Conservation (phyloP, 164 flowering plant genomes). For the Paratinospora sagittata region DNA sequence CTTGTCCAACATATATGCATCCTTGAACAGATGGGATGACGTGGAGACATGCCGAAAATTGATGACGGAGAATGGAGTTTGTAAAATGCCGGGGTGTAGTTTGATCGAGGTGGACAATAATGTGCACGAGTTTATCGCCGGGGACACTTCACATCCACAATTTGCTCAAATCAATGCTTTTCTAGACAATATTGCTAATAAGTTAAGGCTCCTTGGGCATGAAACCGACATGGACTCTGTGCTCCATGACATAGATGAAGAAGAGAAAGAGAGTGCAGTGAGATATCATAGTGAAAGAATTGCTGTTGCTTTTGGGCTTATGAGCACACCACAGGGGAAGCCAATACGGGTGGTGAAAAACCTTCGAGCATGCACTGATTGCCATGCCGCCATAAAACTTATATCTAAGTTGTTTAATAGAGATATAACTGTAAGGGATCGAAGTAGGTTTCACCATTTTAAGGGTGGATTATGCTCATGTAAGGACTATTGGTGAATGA, state of each 20-base stretch:
- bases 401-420: slow-evolving; percentile 25
- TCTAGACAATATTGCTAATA: slow-evolving; percentile 23
- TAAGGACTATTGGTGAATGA: slow-evolving; percentile 34
- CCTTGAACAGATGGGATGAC: slow-evolving; percentile 29
- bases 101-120: slow-evolving; percentile 31
- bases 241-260: slow-evolving; percentile 38
- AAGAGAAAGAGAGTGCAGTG: slow-evolving; percentile 37
- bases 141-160: slow-evolving; percentile 36
- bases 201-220: slow-evolving; percentile 26
- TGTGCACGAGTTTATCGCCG: slow-evolving; percentile 33
- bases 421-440: slow-evolving; percentile 33
- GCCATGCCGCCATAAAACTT: slow-evolving; percentile 31
- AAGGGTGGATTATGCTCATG: slow-evolving; percentile 32
- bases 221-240: slow-evolving; percentile 23
- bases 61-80: slow-evolving; percentile 31
- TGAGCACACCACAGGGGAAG: slow-evolving; percentile 28
- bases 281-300: slow-evolving; percentile 37
- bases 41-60: slow-evolving; percentile 22
- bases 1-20: slow-evolving; percentile 35
- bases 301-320: slow-evolving; percentile 39
- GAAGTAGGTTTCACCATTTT: slow-evolving; percentile 39
- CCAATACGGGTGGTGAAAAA: slow-evolving; percentile 35
- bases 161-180: slow-evolving; percentile 23
- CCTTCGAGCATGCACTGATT: slow-evolving; percentile 31
- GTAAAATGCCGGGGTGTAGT: slow-evolving; percentile 36